A percentile compares a stretch with the other conserved stretches of the same genome.
Evolutionary conservation across 768 basidiomycete species (phyloP).

Genomic region (Phanerodontia chrysosporium): DNA sequence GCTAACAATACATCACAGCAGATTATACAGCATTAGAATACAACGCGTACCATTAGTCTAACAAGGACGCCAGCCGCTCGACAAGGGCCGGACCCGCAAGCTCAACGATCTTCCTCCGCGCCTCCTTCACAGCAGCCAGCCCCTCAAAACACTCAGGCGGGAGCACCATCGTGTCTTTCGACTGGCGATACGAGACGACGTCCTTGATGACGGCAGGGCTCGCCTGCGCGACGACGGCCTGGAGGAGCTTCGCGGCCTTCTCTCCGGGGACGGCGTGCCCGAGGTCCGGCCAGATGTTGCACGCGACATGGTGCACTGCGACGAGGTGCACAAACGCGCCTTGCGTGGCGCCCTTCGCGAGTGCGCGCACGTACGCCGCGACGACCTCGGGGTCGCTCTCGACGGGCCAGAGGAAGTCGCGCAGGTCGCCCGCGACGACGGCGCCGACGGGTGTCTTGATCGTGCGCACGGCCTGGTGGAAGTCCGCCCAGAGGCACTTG

Average conservation of each 20-base stretch:
- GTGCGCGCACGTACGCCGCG: slow-evolving; percentile 56
- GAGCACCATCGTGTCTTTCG: slow-evolving; percentile 30
- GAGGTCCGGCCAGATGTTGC: slow-evolving; percentile 70
- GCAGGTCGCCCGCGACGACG: slow-evolving; percentile 49
- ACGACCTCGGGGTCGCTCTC: slow-evolving; percentile 62
- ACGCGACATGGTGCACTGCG: slow-evolving; percentile 77
- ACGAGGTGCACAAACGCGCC: slow-evolving; percentile 58
- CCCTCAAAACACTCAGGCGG: slow-evolving; percentile 50
- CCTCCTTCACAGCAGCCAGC: slow-evolving; percentile 10
- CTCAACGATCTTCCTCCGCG: slow-evolving; percentile 21
- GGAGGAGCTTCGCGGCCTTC: slow-evolving; percentile 40
- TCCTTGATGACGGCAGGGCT: slow-evolving; percentile 42
- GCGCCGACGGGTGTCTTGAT: slow-evolving; percentile 48
- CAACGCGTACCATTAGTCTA: neutral
- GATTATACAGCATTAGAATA: neutral
- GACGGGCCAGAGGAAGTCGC: slow-evolving; percentile 67
- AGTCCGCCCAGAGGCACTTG: slow-evolving; percentile 79
- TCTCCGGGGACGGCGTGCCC: slow-evolving; percentile 24
- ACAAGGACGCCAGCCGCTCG: slow-evolving; percentile 15
- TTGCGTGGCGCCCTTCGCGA: slow-evolving; percentile 36
- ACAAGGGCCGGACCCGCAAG: slow-evolving; percentile 16
- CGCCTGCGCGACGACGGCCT: slow-evolving; percentile 49
- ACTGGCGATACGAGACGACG: slow-evolving; percentile 57
- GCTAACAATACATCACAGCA: neutral
- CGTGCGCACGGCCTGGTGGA: slow-evolving; percentile 57